phyloP scores from a whole-genome alignment of 2,329 filamentous ascomycete species.

The Neoarthrinium moseri region DNA sequence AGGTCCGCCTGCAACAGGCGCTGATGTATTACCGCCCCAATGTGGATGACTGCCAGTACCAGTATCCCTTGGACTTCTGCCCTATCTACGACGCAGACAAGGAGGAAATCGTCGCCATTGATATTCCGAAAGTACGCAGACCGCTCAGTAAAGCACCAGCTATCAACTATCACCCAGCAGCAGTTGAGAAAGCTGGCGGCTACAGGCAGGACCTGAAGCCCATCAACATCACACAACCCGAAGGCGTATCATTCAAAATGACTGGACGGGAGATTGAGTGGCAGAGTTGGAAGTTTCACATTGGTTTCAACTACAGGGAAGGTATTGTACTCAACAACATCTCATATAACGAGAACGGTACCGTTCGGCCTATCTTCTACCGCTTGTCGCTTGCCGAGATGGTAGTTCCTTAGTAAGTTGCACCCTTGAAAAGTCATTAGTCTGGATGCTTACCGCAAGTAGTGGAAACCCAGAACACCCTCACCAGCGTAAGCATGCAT shows the following conservation, averaged over 20 bases:
- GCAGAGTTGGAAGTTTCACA: slow-evolving; percentile 93
- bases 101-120: slow-evolving; percentile 76
- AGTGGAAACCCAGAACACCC: slow-evolving; percentile 74
- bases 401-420: slow-evolving; percentile 76
- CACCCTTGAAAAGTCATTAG: neutral
- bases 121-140: slow-evolving; percentile 74
- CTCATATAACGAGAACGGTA: slow-evolving; percentile 82
- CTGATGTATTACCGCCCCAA: slow-evolving; percentile 94
- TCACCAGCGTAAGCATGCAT: slow-evolving; percentile 79
- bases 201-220: slow-evolving; percentile 80
- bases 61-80: slow-evolving; percentile 89
- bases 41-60: slow-evolving; percentile 84
- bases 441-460: slow-evolving; percentile 4
- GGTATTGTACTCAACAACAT: slow-evolving; percentile 90
- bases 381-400: slow-evolving; percentile 87
- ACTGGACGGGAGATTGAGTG: slow-evolving; percentile 74
- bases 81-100: slow-evolving; percentile 86
- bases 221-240: slow-evolving; percentile 82
- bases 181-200: slow-evolving; percentile 71
- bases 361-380: slow-evolving; percentile 78
- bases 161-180: slow-evolving; percentile 76
- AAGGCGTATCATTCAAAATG: slow-evolving; percentile 83
- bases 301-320: slow-evolving; percentile 94
- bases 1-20: slow-evolving; percentile 81
- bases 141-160: slow-evolving; percentile 70